Conservation (phyloP, 225 moss, liverwort and hornwort species). For the Pseudoscleropodium purum region DNA sequence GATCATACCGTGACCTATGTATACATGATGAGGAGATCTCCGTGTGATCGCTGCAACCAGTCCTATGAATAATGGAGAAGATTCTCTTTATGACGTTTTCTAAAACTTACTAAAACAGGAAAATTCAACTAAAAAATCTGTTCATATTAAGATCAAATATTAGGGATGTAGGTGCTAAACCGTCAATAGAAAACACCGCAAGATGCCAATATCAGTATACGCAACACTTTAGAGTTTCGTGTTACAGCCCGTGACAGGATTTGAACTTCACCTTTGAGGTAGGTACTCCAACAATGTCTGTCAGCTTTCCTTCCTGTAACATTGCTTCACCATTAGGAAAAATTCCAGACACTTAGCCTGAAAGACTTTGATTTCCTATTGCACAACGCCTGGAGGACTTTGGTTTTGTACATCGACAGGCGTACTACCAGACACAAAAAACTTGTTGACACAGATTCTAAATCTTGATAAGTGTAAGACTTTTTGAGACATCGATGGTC, state of each 20-base stretch:
- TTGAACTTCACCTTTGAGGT: constrained; percentile 66
- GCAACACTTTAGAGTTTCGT: neutral
- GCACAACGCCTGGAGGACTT: neutral
- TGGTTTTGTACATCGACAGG: neutral
- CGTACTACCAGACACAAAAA: neutral
- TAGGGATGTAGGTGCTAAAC: neutral
- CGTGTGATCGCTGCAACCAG: neutral
- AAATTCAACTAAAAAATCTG: neutral
- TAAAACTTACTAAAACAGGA: neutral
- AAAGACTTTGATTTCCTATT: neutral
- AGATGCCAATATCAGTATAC: neutral
- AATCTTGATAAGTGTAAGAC: neutral
- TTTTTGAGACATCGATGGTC: neutral
- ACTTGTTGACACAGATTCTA: neutral
- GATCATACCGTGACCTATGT: no score
- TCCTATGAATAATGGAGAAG: neutral
- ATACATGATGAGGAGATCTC: neutral
- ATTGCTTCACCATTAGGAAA: neutral
- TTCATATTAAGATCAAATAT: neutral
- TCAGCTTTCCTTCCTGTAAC: constrained; percentile 68
- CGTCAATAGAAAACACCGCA: neutral
- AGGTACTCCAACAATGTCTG: constrained; percentile 84
- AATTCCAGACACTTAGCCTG: neutral
- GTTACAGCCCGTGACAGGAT: neutral
- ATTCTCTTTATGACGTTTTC: neutral